A percentile compares a stretch with the other conserved stretches of the same genome.
Conservation (phyloP, 345 rosid species). For the Linum trigynum region DNA sequence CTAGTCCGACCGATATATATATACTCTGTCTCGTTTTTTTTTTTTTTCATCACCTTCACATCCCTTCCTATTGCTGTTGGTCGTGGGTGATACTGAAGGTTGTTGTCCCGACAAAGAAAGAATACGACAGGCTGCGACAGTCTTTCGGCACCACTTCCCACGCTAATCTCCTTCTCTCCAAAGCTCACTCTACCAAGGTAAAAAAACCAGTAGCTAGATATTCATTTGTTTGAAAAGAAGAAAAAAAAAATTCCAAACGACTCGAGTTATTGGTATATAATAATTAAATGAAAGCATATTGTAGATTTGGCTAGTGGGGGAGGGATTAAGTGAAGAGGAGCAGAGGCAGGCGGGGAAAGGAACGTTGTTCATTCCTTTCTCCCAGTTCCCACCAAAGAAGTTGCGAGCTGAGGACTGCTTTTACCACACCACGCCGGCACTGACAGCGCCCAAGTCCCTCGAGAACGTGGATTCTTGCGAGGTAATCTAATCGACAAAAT, state of each 20-base stretch:
- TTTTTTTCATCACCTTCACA: too few species aligned
- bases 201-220: not conserved
- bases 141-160: slow-evolving; percentile 15
- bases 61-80: too few species aligned
- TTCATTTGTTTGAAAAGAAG: not conserved
- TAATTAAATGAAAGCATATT: not conserved
- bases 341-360: slow-evolving; percentile 46
- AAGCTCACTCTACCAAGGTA: slow-evolving; percentile 32
- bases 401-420: slow-evolving; percentile 39
- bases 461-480: slow-evolving; percentile 73
- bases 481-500: slow-evolving; percentile 18
- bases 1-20: too few species aligned
- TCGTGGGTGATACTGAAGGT: slow-evolving; percentile 23
- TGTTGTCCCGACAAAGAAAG: slow-evolving; percentile 23
- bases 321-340: slow-evolving; percentile 35
- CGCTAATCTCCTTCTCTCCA: slow-evolving; percentile 30
- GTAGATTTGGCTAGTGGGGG: slow-evolving; percentile 62
- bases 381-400: slow-evolving; percentile 46
- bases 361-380: slow-evolving; percentile 53
- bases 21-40: too few species aligned
- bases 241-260: not conserved
- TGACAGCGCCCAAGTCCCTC: slow-evolving; percentile 38
- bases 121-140: slow-evolving; percentile 30
- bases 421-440: slow-evolving; percentile 53
- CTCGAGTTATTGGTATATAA: not conserved